Percentiles rank a stretch among this genome's conserved stretches.
Evolutionary conservation across 2,329 filamentous ascomycete species (phyloP).

Genomic region (Ascochyta viciae-villosae): DNA sequence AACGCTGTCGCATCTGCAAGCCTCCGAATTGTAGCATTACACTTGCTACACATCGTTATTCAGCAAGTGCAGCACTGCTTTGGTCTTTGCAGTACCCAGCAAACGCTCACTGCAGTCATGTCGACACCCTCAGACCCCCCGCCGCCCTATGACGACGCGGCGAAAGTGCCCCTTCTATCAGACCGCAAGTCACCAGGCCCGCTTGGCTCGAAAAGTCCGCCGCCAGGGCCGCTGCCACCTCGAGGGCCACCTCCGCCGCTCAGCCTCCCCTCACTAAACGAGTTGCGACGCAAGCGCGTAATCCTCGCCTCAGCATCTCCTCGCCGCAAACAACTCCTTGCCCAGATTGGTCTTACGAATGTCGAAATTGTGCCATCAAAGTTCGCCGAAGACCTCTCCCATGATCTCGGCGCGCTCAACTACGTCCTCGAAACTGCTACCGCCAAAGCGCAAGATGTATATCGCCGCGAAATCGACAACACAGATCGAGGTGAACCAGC

Average conservation of each 20-base stretch:
- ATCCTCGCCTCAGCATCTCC: constrained; percentile 92
- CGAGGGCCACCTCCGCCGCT: constrained; percentile 70
- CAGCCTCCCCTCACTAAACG: constrained; percentile 77
- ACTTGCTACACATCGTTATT: constrained; percentile 6
- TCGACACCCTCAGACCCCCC: constrained; percentile 39
- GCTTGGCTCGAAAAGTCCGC: constrained; percentile 23
- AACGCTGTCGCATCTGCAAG: constrained; percentile 1
- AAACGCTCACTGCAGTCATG: neutral
- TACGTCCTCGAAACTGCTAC: constrained; percentile 89
- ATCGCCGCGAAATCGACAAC: constrained; percentile 64
- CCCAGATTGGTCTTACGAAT: constrained; percentile 80
- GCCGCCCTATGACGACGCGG: constrained; percentile 52
- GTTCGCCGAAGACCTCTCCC: constrained; percentile 85
- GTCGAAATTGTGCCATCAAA: constrained; percentile 85
- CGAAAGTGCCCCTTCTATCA: constrained; percentile 28
- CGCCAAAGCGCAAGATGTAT: constrained; percentile 81
- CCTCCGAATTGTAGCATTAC: neutral
- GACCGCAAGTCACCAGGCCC: constrained; percentile 26
- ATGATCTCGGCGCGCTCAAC: constrained; percentile 86
- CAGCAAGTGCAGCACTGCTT: neutral
- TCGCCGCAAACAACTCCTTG: constrained; percentile 79
- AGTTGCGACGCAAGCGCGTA: constrained; percentile 78
- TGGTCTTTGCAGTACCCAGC: neutral
- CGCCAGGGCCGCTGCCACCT: constrained; percentile 61
- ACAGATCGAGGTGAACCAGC: constrained; percentile 71